Evolutionary conservation across 208 protist species (phyloP).

Genomic region (Wallacemonas rigidus): DNA sequence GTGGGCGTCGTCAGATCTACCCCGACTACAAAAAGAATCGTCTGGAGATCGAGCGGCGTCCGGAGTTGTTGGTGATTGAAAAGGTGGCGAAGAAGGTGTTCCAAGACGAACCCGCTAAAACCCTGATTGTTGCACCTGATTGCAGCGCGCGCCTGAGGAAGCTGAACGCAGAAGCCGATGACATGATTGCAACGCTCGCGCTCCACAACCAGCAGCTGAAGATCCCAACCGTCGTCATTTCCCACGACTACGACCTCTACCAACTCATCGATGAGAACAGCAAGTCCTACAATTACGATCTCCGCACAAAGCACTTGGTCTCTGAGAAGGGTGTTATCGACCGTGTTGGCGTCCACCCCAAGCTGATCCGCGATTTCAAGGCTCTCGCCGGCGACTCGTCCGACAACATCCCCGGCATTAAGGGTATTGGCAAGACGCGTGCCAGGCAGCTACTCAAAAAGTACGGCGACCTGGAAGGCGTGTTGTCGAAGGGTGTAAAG

Average conservation of each 20-base stretch:
- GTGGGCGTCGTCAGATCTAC: slow-evolving; percentile 77
- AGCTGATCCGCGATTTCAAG: slow-evolving; percentile 88
- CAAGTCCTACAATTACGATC: slow-evolving; percentile 84
- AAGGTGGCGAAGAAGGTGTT: slow-evolving; percentile 85
- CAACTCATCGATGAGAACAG: slow-evolving; percentile 83
- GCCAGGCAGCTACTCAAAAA: slow-evolving; percentile 84
- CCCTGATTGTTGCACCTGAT: slow-evolving; percentile 75
- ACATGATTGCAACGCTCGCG: slow-evolving; percentile 88
- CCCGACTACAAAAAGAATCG: slow-evolving; percentile 83
- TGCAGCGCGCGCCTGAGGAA: slow-evolving; percentile 63
- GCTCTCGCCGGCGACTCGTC: slow-evolving; percentile 80
- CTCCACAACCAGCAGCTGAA: slow-evolving; percentile 75
- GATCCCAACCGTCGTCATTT: slow-evolving; percentile 82
- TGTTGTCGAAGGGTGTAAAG: slow-evolving; percentile 71
- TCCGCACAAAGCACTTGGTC: slow-evolving; percentile 87
- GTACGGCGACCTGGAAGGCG: slow-evolving; percentile 84
- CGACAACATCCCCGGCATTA: slow-evolving; percentile 88
- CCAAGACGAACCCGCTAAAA: slow-evolving; percentile 66
- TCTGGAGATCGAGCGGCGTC: slow-evolving; percentile 27
- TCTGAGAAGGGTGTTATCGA: slow-evolving; percentile 82
- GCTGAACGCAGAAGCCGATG: slow-evolving; percentile 88
- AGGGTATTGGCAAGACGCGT: slow-evolving; percentile 83
- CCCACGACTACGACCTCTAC: slow-evolving; percentile 90
- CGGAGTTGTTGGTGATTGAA: slow-evolving; percentile 72
- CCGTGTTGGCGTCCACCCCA: slow-evolving; percentile 79